Evolutionary conservation across 805 yeast genomes (phyloP).

Genomic region (Candida koratica): DNA sequence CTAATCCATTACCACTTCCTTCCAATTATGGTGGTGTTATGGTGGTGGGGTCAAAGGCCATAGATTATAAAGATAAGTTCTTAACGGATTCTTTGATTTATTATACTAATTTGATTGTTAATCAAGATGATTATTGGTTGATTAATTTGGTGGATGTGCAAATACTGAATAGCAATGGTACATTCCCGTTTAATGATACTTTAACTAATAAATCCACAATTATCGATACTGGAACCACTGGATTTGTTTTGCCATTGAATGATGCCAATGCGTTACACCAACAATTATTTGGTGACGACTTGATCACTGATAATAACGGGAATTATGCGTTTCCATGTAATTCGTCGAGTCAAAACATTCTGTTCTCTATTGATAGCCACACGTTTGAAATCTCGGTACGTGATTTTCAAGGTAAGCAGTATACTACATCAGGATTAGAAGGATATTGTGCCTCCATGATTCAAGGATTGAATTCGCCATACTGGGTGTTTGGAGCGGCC

Average conservation of each 20-base stretch:
- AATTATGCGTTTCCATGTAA: slow-evolving; percentile 61
- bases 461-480: slow-evolving; percentile 46
- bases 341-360: slow-evolving; percentile 34
- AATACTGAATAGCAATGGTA: slow-evolving; percentile 15
- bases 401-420: slow-evolving; percentile 48
- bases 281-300: slow-evolving; percentile 40
- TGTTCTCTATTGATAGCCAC: slow-evolving; percentile 40
- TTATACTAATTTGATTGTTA: slow-evolving; percentile 28
- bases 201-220: slow-evolving; percentile 39
- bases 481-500: slow-evolving; percentile 64
- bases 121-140: slow-evolving; percentile 49
- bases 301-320: slow-evolving; percentile 52
- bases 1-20: slow-evolving; percentile 32
- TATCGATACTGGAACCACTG: slow-evolving; percentile 66
- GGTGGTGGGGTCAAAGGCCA: slow-evolving; percentile 22
- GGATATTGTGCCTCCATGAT: slow-evolving; percentile 64
- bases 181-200: slow-evolving; percentile 13
- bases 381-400: slow-evolving; percentile 41
- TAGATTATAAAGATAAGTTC: slow-evolving; percentile 13
- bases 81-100: slow-evolving; percentile 37
- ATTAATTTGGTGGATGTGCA: slow-evolving; percentile 39
- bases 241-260: slow-evolving; percentile 49
- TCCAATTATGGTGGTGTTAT: slow-evolving; percentile 25
- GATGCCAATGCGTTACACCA: slow-evolving; percentile 53
- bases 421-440: slow-evolving; percentile 28